Evolutionary conservation across 495 filamentous ascomycete genomes (phyloP).

Genomic region (Poronia punctata): DNA sequence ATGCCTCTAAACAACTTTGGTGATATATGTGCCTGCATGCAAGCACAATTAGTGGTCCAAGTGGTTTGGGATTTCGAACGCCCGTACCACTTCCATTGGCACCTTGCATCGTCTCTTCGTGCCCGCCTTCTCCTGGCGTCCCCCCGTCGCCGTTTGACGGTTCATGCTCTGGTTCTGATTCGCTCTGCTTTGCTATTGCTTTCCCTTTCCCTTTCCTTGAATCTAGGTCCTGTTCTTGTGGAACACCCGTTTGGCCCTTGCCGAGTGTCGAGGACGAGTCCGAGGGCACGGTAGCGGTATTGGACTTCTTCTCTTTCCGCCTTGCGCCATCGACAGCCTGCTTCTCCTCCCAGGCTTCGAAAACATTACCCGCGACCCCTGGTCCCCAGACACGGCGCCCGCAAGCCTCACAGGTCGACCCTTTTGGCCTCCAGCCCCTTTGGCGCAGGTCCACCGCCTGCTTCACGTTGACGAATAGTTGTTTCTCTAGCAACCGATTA

Average conservation of each 20-base stretch:
- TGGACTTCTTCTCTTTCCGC: constrained; percentile 26
- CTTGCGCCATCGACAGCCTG: constrained; percentile 42
- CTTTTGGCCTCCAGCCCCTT: constrained; percentile 79
- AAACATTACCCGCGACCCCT: constrained; percentile 69
- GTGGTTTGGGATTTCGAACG: constrained; percentile 19
- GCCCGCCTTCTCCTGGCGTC: constrained; percentile 5
- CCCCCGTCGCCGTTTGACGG: constrained; percentile 4
- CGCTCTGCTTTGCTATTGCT: constrained; percentile 3
- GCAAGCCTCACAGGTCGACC: constrained; percentile 82
- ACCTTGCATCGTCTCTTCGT: constrained; percentile 1
- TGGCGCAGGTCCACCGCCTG: constrained; percentile 69
- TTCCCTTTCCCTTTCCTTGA: constrained; percentile 30
- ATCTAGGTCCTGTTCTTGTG: constrained; percentile 14
- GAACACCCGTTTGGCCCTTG: constrained; percentile 22
- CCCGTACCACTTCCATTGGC: constrained; percentile 11
- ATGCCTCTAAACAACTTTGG: constrained; percentile 49
- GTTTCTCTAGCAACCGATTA: constrained; percentile 79
- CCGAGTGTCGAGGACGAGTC: constrained; percentile 18
- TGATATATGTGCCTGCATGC: constrained; percentile 60
- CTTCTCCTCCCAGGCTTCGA: constrained; percentile 69
- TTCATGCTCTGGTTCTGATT: not conserved
- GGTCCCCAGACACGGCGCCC: constrained; percentile 82
- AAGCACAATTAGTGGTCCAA: constrained; percentile 50
- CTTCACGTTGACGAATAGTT: constrained; percentile 78
- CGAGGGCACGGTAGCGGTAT: constrained; percentile 11